phyloP scores from a whole-genome alignment of 768 basidiomycete species.

The Hygrophorus pudorinus region DNA sequence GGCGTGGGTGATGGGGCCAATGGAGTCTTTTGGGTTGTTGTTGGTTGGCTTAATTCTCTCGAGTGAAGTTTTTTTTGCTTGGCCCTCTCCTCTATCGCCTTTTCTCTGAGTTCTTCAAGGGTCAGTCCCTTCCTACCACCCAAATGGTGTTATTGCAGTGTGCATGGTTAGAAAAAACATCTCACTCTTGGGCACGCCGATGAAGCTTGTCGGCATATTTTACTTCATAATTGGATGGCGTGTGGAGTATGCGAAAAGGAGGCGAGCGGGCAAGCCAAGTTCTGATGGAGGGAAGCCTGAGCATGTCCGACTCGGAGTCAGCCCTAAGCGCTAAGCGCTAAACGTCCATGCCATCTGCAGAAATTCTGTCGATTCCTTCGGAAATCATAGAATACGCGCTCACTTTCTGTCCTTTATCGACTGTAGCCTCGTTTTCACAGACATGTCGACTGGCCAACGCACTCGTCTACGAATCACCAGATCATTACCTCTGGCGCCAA shows the following conservation, averaged over 20 bases:
- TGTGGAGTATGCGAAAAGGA: no score
- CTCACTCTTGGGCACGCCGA: constrained; percentile 53
- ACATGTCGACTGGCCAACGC: constrained; percentile 39
- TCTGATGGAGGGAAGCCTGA: no score
- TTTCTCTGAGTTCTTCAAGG: constrained; percentile 26
- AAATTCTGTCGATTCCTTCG: constrained; percentile 28
- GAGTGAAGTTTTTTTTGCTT: constrained; percentile 16
- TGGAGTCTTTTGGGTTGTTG: constrained; percentile 9
- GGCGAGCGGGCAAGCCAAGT: no score
- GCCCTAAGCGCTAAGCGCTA: neutral
- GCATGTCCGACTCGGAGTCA: no score
- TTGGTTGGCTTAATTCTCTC: constrained; percentile 12
- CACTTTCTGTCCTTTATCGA: constrained; percentile 41
- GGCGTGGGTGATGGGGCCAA: constrained; percentile 1
- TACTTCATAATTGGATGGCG: constrained; percentile 27
- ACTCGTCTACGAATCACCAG: constrained; percentile 38
- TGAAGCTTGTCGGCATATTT: constrained; percentile 68
- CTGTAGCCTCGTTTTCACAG: constrained; percentile 49
- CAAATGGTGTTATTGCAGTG: constrained; percentile 10
- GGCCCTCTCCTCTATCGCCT: constrained; percentile 21
- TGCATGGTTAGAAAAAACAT: constrained; percentile 9
- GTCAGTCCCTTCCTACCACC: constrained; percentile 33
- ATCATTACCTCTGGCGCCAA: constrained; percentile 60
- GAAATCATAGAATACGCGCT: constrained; percentile 57
- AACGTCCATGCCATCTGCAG: neutral